These are phyloP conservation scores for Galerina marginata DNA, from an alignment of 768 basidiomycete species.

Conservation along the genomic window DNA sequence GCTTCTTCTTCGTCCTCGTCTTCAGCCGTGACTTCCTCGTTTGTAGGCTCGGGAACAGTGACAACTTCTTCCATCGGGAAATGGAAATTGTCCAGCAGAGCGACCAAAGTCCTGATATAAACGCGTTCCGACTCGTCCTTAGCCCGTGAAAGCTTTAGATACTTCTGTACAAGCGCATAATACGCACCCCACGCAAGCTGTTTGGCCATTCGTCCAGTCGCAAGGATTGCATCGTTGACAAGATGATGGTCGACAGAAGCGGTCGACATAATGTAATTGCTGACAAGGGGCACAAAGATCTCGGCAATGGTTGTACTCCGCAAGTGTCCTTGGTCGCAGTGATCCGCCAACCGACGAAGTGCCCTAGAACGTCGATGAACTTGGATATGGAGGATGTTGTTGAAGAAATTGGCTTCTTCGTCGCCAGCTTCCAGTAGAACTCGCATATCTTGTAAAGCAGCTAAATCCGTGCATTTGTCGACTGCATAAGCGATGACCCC, in stretches of 20 bases:
- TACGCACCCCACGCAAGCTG: constrained; percentile 87
- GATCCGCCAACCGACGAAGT: constrained; percentile 81
- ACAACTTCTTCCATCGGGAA: constrained; percentile 79
- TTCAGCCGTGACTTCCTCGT: constrained; percentile 39
- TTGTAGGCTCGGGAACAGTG: constrained; percentile 32
- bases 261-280: constrained; percentile 74
- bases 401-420: constrained; percentile 95
- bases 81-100: constrained; percentile 89
- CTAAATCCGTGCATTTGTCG: constrained; percentile 60
- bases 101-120: constrained; percentile 83
- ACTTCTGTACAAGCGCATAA: constrained; percentile 78
- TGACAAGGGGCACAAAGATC: constrained; percentile 86
- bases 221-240: constrained; percentile 85
- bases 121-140: constrained; percentile 79
- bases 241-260: constrained; percentile 80
- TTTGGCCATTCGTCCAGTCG: constrained; percentile 79
- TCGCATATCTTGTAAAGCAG: constrained; percentile 77
- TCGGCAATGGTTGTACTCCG: constrained; percentile 75
- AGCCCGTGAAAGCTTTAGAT: constrained; percentile 68
- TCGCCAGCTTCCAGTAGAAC: constrained; percentile 85
- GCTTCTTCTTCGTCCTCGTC: constrained; percentile 31
- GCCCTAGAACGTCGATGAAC: constrained; percentile 88
- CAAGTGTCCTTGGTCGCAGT: constrained; percentile 68
- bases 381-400: constrained; percentile 94
- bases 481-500: constrained; percentile 80